Conservation (phyloP, 1,284 basidiomycete species). For the Coniferiporia sulphurascens region DNA sequence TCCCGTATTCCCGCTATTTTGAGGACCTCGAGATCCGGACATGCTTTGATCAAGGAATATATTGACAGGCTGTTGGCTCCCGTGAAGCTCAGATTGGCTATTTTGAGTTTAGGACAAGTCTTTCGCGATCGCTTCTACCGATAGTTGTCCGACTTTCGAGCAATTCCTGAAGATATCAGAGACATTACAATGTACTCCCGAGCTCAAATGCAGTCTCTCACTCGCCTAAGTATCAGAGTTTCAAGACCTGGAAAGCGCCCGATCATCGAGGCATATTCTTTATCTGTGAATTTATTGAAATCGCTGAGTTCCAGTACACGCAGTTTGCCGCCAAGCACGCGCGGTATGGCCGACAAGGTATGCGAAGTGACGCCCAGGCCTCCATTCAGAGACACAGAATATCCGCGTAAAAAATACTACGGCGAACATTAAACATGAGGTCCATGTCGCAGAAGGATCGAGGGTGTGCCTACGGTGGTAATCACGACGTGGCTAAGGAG, state of each 20-base stretch:
- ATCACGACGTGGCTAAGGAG: slow-evolving; percentile 51
- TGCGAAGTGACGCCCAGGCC: slow-evolving; percentile 46
- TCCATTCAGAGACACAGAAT: slow-evolving; percentile 42
- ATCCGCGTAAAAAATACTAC: slow-evolving; percentile 59
- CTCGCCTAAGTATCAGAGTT: slow-evolving; percentile 50
- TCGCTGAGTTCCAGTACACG: slow-evolving; percentile 46
- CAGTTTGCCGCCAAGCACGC: slow-evolving; percentile 34
- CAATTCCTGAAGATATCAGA: slow-evolving; percentile 41
- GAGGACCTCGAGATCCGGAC: slow-evolving; percentile 45
- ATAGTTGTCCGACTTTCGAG: slow-evolving; percentile 48
- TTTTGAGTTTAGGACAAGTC: slow-evolving; percentile 39
- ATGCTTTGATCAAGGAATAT: slow-evolving; percentile 38
- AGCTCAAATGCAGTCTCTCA: slow-evolving; percentile 3
- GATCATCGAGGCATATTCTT: slow-evolving; percentile 45
- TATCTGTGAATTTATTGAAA: slow-evolving; percentile 50
- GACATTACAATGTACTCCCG: not conserved
- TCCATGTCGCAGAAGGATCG: not conserved
- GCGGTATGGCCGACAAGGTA: slow-evolving; percentile 44
- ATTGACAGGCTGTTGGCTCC: slow-evolving; percentile 46
- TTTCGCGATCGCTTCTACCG: slow-evolving; percentile 40
- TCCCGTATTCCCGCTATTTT: slow-evolving; percentile 59
- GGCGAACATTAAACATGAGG: not conserved
- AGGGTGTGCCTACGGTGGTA: slow-evolving; percentile 38
- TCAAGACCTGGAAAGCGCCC: slow-evolving; percentile 40
- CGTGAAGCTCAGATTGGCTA: slow-evolving; percentile 60